phyloP scores from a whole-genome alignment of 1,284 basidiomycete species.

The Pyrrhoderma noxium region DNA sequence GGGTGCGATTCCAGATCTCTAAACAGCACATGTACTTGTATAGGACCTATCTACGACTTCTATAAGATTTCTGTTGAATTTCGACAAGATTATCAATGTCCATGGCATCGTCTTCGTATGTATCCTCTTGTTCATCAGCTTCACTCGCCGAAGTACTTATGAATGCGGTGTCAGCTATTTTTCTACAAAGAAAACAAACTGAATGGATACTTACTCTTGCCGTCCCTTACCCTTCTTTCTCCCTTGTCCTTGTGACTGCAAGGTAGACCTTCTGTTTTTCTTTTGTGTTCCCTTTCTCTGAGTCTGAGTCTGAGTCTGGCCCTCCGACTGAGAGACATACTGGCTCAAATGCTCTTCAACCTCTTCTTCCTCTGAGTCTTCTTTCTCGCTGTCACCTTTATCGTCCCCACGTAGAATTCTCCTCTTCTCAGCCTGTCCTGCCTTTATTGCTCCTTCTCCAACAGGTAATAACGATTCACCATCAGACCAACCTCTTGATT shows the following conservation, averaged over 20 bases:
- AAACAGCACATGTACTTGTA: too few species aligned
- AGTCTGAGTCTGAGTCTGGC: constrained; percentile 15
- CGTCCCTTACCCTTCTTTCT: constrained; percentile 25
- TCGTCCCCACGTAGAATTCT: constrained; percentile 31
- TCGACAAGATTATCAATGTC: constrained; percentile 23
- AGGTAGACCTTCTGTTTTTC: constrained; percentile 10
- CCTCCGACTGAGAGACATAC: constrained; percentile 19
- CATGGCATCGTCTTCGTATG: constrained; percentile 27
- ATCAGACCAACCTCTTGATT: constrained; percentile 48
- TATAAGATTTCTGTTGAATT: too few species aligned
- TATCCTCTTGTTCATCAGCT: constrained; percentile 22
- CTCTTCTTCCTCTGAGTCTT: constrained; percentile 38
- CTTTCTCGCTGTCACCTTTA: constrained; percentile 35
- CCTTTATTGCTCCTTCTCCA: constrained; percentile 57
- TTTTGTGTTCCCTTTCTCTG: constrained; percentile 22
- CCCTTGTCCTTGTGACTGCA: too few species aligned
- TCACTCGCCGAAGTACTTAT: too few species aligned
- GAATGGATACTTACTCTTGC: constrained; percentile 8
- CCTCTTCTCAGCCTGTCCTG: constrained; percentile 48
- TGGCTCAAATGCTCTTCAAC: constrained; percentile 39
- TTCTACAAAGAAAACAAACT: too few species aligned
- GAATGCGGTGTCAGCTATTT: too few species aligned
- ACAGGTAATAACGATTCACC: constrained; percentile 41
- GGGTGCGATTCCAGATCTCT: too few species aligned
- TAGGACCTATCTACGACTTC: too few species aligned